Evolutionary conservation across 2,329 filamentous ascomycete genomes (phyloP).

Genomic region (Arthrobotrys iridis): DNA sequence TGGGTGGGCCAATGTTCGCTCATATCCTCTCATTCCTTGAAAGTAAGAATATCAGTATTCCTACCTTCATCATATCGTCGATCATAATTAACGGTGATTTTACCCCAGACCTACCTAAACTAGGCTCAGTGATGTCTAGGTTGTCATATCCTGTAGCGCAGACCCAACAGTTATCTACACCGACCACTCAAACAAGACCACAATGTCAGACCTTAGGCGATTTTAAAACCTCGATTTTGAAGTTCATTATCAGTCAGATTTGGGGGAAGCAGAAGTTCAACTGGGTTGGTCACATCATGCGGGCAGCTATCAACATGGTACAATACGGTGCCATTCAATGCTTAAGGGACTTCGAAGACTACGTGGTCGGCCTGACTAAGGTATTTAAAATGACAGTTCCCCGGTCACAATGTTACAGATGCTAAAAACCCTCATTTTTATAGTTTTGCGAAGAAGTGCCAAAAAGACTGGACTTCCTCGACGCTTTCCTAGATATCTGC

Average conservation of each 20-base stretch:
- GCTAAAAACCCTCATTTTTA: no score
- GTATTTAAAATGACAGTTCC: not conserved
- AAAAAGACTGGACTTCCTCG: constrained; percentile 27
- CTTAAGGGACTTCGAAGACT: constrained; percentile 46
- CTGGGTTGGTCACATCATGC: constrained; percentile 41
- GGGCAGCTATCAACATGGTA: constrained; percentile 48
- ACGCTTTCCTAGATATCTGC: constrained; percentile 29
- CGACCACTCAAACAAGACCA: not conserved
- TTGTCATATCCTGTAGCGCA: not conserved
- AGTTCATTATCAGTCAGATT: constrained; percentile 28
- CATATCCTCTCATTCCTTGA: constrained; percentile 38
- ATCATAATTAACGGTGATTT: not conserved
- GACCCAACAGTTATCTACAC: not conserved
- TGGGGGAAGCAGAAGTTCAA: constrained; percentile 36
- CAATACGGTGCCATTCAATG: constrained; percentile 36
- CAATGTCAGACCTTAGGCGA: constrained; percentile 10
- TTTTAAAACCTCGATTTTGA: constrained; percentile 36
- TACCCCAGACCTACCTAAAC: constrained; percentile 20
- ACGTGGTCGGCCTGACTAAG: constrained; percentile 27
- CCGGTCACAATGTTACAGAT: not conserved
- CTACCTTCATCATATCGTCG: not conserved
- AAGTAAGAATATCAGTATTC: constrained; percentile 11
- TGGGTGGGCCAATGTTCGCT: constrained; percentile 30
- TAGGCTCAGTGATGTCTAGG: constrained; percentile 27
- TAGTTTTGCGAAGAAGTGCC: constrained; percentile 39